Evolutionary conservation across 768 basidiomycete genomes (phyloP), one percentile per base, ranked within the genome.

Genomic region (Suillus placidus): DNA sequence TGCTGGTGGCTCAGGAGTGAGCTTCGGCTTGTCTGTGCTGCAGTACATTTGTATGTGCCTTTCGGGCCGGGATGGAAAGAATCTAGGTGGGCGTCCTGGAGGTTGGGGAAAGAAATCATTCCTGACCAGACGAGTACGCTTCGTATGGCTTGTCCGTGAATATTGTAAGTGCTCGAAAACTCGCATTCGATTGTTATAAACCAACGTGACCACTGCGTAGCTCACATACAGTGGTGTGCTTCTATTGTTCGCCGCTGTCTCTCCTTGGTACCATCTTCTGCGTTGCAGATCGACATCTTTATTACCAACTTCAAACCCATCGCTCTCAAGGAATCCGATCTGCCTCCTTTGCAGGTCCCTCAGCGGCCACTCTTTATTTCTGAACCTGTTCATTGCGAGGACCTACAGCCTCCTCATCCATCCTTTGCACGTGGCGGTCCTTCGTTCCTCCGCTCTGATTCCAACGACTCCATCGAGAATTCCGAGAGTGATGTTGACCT

Each of bases 141-240:
- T 93, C 68, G 82, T 93, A 3, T 93, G 92, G 92, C 83, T 92
- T 52, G 79, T 92, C 26, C 82, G 90, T 45, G 92, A 93, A 71
- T 92, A 87, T 71, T 83, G 91, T 91, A 65, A 76, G 89, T 80
- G 2, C 16, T 3, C 32, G 62, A 52, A 45, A 16, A 23, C 62
- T 30, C 12, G 54, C 23, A 45, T n/a, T 64, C 40, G 30, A 26
- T 6, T 51, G 26, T 38, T 30, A 6, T 30, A 20, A 30, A 60
- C 37, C 9, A 67, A 43, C 20, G 45, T 40, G 5, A 32, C 20
- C 32, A 4, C 47, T 55, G 42, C 32, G 42, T 52, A 92, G 91
- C 88, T 23, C 90, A 93, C 68, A 80, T 93, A 37, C 87, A 89
- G 63, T 93, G 92, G 92, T 87, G 89, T 65, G 90, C 92, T 3